Evolutionary conservation across 1,284 basidiomycete genomes (phyloP), one percentile per base, ranked within the genome.

Genomic region (Sutorius eximius): DNA sequence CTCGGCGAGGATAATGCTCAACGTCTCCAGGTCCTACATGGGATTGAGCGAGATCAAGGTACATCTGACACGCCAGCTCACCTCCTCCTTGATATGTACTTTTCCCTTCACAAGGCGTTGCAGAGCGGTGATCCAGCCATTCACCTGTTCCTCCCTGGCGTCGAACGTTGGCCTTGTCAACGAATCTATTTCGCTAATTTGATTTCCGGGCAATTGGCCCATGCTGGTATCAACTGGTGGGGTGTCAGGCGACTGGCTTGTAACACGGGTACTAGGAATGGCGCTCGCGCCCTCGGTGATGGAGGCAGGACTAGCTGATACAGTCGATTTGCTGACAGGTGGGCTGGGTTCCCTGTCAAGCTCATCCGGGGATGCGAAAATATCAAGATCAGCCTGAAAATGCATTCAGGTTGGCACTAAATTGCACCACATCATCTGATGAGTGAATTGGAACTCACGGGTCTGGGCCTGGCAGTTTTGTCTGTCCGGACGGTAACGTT

Each of bases 101-200:
- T 69, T 69, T 0, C 70, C 67, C 49, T 69, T 69, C 51, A 69
- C 16, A 44, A 69, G 70, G 38, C 69, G 69, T n/a, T 69, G 67
- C 15, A 69, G 40, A 15, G 52, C 56, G 10, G 22, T 1, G 20
- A 59, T 54, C 67, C 67, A 69, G 29, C 22, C 11, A 1, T 11
- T 16, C 0, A 69, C 24, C 45, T 57, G 55, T 16, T 58, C 59
- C 40, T 58, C 57, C n/a, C 10, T 3, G n/a, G 43, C 15, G 2
- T 40, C 47, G 4, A 51, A 24, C 5, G 37, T 24, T 2, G 34
- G 24, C 20, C 36, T 50, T 5, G 34, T 48, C 20, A 42, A 33
- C 1, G 37, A 11, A n/a, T 12, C 41, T 3, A 24, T 37, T 30
- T 30, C 51, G 18, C 27, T 18, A 9, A 49, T 36, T 9, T 48